Conservation (phyloP, 2,329 filamentous ascomycete genomes). For the Penicillium sp. region DNA sequence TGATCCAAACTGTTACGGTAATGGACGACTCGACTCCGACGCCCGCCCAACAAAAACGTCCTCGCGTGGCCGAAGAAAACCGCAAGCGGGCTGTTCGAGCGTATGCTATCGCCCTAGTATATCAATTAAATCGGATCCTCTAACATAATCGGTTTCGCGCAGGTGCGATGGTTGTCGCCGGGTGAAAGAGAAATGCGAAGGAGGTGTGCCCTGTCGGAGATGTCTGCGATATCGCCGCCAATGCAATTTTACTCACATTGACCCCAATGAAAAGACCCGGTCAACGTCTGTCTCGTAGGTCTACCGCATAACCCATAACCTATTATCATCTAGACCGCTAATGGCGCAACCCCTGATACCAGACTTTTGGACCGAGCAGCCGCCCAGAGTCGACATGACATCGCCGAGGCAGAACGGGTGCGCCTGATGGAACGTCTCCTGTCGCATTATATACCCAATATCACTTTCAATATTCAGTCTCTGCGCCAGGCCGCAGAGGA, state of each 20-base stretch:
- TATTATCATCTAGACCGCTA: neutral
- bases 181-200: conserved; percentile 58
- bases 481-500: conserved; percentile 46
- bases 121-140: neutral
- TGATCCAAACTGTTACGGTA: conserved; percentile 24
- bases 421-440: conserved; percentile 50
- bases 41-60: conserved; percentile 35
- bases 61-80: conserved; percentile 42
- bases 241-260: conserved; percentile 49
- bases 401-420: conserved; percentile 37
- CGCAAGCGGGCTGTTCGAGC: conserved; percentile 43
- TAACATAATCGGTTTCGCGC: conserved; percentile 11
- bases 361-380: conserved; percentile 32
- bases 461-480: conserved; percentile 43
- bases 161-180: conserved; percentile 57
- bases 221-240: conserved; percentile 52
- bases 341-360: neutral
- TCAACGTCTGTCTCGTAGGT: conserved; percentile 36
- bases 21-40: conserved; percentile 34
- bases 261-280: conserved; percentile 34
- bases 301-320: neutral
- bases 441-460: conserved; percentile 48
- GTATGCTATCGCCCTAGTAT: conserved; percentile 26
- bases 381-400: conserved; percentile 34
- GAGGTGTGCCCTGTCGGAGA: conserved; percentile 54